These are phyloP conservation scores for Bolboschoenus planiculmis DNA, from an alignment of 176 grass and related monocot species.

Conservation along the genomic window DNA sequence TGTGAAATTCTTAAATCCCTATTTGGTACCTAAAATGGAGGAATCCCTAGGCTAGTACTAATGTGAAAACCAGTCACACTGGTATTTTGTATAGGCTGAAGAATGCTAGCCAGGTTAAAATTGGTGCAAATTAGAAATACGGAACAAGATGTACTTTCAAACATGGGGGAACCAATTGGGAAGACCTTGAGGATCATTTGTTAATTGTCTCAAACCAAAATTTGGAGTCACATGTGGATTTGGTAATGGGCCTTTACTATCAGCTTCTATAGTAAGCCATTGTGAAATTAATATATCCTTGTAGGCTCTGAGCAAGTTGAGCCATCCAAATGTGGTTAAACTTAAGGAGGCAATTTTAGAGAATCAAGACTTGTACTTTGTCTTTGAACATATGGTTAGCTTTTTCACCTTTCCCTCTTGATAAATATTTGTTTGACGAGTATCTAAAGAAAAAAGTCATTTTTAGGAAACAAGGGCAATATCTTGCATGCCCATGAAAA, in stretches of 20 bases:
- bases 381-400: constrained; percentile 89
- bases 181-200: neutral
- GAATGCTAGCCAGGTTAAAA: neutral
- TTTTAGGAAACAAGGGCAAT: neutral
- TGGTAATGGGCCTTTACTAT: neutral
- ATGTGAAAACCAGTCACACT: neutral
- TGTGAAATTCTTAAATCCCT: neutral
- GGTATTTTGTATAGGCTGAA: neutral
- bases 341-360: constrained; percentile 77
- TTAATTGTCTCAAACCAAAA: neutral
- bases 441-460: neutral
- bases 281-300: constrained; percentile 19
- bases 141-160: neutral
- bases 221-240: neutral
- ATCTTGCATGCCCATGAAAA: neutral
- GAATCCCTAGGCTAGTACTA: neutral
- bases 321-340: constrained; percentile 75
- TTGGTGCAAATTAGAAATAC: neutral
- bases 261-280: neutral
- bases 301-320: constrained; percentile 72
- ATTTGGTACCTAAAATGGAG: neutral
- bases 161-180: neutral
- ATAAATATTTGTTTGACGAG: neutral
- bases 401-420: neutral
- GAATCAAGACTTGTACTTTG: constrained; percentile 83